Conservation (phyloP, 2,329 filamentous ascomycete species). For the Polychaeton citri region DNA sequence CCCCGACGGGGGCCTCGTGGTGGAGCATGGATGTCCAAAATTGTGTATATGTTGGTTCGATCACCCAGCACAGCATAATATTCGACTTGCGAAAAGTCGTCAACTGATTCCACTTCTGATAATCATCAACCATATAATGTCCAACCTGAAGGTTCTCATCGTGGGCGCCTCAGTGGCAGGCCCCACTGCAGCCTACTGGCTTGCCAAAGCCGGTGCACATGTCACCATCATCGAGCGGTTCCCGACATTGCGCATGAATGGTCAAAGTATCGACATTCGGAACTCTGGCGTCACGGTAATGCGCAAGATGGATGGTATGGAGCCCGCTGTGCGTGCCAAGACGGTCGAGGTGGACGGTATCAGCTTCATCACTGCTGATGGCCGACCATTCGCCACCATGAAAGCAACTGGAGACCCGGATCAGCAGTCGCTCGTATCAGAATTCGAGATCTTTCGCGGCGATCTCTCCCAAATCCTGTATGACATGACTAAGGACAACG, state of each 20-base stretch:
- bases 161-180: slow-evolving; percentile 25
- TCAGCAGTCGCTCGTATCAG: slow-evolving; percentile 22
- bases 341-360: slow-evolving; percentile 17
- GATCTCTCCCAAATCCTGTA: slow-evolving; percentile 20
- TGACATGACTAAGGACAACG: slow-evolving; percentile 25
- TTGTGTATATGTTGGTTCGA: too few relatives aligned
- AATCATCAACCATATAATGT: too few relatives aligned
- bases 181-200: slow-evolving; percentile 22
- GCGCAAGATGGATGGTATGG: slow-evolving; percentile 21
- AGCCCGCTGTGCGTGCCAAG: slow-evolving; percentile 17
- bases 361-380: slow-evolving; percentile 14
- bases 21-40: too few relatives aligned
- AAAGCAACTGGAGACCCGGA: slow-evolving; percentile 18
- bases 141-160: slow-evolving; percentile 20
- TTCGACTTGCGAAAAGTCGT: too few relatives aligned
- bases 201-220: slow-evolving; percentile 19
- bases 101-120: too few relatives aligned
- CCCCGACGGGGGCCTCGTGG: too few relatives aligned
- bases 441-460: slow-evolving; percentile 26
- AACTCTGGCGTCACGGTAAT: slow-evolving; percentile 22
- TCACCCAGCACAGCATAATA: too few relatives aligned
- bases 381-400: slow-evolving; percentile 18
- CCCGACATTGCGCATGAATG: slow-evolving; percentile 17
- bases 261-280: slow-evolving; percentile 24
- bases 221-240: slow-evolving; percentile 26